phyloP scores from a whole-genome alignment of 345 rosid genomes.

The Moricandia arvensis region DNA sequence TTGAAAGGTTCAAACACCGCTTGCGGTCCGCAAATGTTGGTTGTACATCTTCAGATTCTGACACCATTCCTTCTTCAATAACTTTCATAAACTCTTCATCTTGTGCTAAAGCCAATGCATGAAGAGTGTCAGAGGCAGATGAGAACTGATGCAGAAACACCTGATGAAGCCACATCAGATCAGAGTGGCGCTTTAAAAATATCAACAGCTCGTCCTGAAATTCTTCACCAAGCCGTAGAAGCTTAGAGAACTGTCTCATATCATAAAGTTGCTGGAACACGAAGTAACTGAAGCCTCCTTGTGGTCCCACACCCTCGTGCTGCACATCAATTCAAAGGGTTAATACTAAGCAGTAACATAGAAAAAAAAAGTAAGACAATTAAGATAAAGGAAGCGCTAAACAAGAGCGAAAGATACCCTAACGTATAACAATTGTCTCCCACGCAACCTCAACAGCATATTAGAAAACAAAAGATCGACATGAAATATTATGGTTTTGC shows the following conservation, averaged over 20 bases:
- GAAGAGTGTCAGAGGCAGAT: conserved; percentile 85
- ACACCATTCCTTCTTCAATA: conserved; percentile 44
- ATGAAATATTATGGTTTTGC: background rate
- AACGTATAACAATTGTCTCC: background rate
- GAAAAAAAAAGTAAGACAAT: background rate
- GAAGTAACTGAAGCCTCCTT: conserved; percentile 87
- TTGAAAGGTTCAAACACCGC: conserved; percentile 76
- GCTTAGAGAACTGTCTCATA: conserved; percentile 70
- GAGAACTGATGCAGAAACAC: conserved; percentile 83
- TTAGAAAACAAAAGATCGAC: background rate
- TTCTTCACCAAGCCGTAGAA: conserved; percentile 93
- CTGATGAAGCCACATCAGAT: conserved; percentile 87
- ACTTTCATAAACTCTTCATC: conserved; percentile 42
- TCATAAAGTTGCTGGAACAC: conserved; percentile 72
- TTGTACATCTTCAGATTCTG: conserved; percentile 33
- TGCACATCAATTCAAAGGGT: conserved; percentile 37
- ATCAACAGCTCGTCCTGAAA: conserved; percentile 73
- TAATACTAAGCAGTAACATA: conserved; percentile 4
- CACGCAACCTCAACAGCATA: background rate
- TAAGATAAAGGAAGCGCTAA: background rate
- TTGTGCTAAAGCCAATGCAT: conserved; percentile 71
- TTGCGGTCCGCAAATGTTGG: conserved; percentile 67
- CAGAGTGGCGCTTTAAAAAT: conserved; percentile 62
- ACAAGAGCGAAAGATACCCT: background rate
- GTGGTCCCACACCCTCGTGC: conserved; percentile 89